Conservation (phyloP, 306 rosid genomes). For the Prosopis cineraria region DNA sequence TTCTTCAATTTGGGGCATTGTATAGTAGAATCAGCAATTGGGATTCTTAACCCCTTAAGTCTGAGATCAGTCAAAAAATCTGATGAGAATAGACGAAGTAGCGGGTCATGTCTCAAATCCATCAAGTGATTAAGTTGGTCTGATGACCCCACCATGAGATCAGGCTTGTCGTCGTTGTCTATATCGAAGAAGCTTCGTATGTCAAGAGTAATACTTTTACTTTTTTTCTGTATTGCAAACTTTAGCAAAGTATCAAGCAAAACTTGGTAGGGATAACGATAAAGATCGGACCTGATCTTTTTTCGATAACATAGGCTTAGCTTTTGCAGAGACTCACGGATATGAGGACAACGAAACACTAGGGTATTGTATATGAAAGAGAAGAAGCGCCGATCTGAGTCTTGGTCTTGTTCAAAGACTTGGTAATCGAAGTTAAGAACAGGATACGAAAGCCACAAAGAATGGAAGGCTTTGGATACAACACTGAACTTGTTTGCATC, state of each 20-base stretch:
- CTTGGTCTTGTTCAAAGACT: too few species aligned
- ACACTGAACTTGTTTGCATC: too few species aligned
- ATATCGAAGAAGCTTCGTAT: neutral
- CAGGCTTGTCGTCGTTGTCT: too few species aligned
- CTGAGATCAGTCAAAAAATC: neutral
- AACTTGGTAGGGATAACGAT: neutral
- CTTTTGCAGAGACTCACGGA: neutral
- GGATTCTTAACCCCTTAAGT: neutral
- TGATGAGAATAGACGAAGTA: neutral
- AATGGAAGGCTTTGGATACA: too few species aligned
- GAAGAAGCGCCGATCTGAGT: neutral
- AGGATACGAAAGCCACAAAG: too few species aligned
- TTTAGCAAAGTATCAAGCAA: neutral
- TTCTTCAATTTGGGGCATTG: neutral
- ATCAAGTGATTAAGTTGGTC: too few species aligned
- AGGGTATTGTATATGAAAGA: neutral
- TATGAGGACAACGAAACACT: neutral
- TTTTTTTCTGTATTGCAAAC: neutral
- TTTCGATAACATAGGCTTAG: neutral
- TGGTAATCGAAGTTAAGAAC: too few species aligned
- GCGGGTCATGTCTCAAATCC: neutral
- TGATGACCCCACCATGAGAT: too few species aligned
- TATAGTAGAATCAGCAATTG: neutral
- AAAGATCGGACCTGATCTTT: too few species aligned
- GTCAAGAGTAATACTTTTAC: neutral